A percentile compares a stretch with the other conserved stretches of the same genome.
These are phyloP conservation scores for Phytopythium delawarense DNA, from an alignment of 352 stramenopile genomes.

Conservation along the genomic window DNA sequence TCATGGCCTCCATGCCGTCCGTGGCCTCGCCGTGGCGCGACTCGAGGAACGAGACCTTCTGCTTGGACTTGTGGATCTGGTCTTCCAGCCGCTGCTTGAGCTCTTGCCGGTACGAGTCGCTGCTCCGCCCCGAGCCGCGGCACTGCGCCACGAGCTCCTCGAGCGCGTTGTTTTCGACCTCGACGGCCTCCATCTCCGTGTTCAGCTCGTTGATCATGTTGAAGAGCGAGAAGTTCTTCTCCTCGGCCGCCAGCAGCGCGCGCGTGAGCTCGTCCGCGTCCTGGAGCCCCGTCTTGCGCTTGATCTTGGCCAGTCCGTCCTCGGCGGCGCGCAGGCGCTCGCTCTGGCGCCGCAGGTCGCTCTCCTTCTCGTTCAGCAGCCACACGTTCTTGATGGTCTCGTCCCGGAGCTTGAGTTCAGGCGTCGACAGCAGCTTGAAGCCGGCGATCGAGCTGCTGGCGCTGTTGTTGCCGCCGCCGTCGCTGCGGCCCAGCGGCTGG, in stretches of 20 bases:
- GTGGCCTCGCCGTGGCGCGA: slow-evolving; percentile 52
- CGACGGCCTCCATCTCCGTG: slow-evolving; percentile 85
- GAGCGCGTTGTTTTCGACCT: slow-evolving; percentile 81
- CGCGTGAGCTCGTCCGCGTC: slow-evolving; percentile 83
- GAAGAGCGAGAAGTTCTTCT: slow-evolving; percentile 95
- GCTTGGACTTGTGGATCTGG: slow-evolving; percentile 82
- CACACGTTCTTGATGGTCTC: slow-evolving; percentile 76
- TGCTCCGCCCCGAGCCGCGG: slow-evolving; percentile 50
- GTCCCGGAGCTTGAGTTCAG: slow-evolving; percentile 65
- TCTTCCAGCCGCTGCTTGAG: slow-evolving; percentile 74
- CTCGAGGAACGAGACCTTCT: slow-evolving; percentile 70
- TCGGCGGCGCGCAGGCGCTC: slow-evolving; percentile 70
- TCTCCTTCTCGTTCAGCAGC: slow-evolving; percentile 73
- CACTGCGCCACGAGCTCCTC: slow-evolving; percentile 59
- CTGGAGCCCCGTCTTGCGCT: slow-evolving; percentile 82
- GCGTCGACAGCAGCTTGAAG: slow-evolving; percentile 62
- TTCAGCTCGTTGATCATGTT: slow-evolving; percentile 94
- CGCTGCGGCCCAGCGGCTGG: slow-evolving; percentile 9
- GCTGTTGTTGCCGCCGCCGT: slow-evolving; percentile 13
- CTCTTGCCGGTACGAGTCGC: slow-evolving; percentile 48
- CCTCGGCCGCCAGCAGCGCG: slow-evolving; percentile 84
- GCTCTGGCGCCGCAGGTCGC: slow-evolving; percentile 64
- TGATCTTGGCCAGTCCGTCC: slow-evolving; percentile 84
- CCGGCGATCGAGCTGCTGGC: slow-evolving; percentile 8
- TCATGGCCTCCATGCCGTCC: slow-evolving; percentile 68